phyloP scores from a whole-genome alignment of 164 flowering plant species.

The Liriodendron chinense region DNA sequence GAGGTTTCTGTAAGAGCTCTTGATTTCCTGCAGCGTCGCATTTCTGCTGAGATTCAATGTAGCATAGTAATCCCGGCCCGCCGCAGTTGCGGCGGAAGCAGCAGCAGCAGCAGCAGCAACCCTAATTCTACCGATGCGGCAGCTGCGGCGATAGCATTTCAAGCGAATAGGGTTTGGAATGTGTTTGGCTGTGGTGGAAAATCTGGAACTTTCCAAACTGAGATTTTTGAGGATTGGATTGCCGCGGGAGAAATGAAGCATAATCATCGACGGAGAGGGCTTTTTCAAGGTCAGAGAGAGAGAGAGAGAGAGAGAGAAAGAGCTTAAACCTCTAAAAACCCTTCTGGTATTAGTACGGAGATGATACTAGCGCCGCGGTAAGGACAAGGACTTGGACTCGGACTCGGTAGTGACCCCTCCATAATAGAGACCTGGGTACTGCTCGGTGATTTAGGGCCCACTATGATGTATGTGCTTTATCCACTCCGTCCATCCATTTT shows the following conservation, averaged over 20 bases:
- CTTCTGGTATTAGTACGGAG: background rate
- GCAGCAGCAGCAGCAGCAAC: slow-evolving; percentile 19
- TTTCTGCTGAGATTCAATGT: slow-evolving; percentile 54
- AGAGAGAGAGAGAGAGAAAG: background rate
- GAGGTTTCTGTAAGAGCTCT: slow-evolving; percentile 71
- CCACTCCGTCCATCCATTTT: too few relatives aligned
- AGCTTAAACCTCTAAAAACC: background rate
- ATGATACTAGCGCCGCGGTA: too few relatives aligned
- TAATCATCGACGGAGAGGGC: background rate
- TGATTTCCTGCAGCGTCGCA: slow-evolving; percentile 81
- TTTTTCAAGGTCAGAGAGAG: background rate
- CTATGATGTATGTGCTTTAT: too few relatives aligned
- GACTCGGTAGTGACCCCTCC: too few relatives aligned
- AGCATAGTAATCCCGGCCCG: slow-evolving; percentile 53
- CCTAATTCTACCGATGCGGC: slow-evolving; percentile 14
- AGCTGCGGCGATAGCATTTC: background rate
- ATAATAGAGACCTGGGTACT: too few relatives aligned
- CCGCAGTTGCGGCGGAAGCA: background rate
- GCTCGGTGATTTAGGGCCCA: too few relatives aligned
- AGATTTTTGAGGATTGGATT: background rate
- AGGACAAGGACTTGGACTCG: too few relatives aligned
- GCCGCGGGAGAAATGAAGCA: background rate
- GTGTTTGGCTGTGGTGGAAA: background rate
- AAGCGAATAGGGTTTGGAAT: background rate
- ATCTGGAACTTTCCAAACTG: background rate